Percentiles rank a stretch among this genome's conserved stretches.
Evolutionary conservation across 805 yeast genomes (phyloP).

Genomic region (Hanseniaspora jakobsenii): DNA sequence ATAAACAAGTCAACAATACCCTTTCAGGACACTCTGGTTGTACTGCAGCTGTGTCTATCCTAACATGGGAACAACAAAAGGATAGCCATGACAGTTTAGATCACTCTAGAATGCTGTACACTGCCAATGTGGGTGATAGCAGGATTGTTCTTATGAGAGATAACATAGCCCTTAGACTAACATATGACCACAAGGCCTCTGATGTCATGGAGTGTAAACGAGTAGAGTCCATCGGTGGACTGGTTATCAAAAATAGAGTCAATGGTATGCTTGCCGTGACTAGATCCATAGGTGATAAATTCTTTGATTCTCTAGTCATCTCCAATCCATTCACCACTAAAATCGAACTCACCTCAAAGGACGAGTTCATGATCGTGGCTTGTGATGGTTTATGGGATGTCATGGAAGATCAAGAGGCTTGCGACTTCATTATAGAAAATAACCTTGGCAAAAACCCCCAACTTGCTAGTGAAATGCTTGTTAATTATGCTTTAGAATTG

Average conservation of each 20-base stretch:
- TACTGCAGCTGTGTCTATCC: constrained; percentile 88
- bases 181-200: constrained; percentile 89
- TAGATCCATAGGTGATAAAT: constrained; percentile 84
- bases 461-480: constrained; percentile 51
- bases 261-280: constrained; percentile 94
- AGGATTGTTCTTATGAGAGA: constrained; percentile 65
- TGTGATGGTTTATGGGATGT: constrained; percentile 99
- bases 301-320: constrained; percentile 76
- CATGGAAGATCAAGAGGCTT: constrained; percentile 70
- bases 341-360: constrained; percentile 52
- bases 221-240: constrained; percentile 68
- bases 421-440: constrained; percentile 46
- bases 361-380: constrained; percentile 75
- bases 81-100: constrained; percentile 24
- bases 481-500: constrained; percentile 60
- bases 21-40: constrained; percentile 72
- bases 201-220: constrained; percentile 68
- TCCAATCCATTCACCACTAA: constrained; percentile 89
- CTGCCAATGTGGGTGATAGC: constrained; percentile 93
- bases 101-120: constrained; percentile 67
- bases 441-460: constrained; percentile 41
- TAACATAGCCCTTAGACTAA: constrained; percentile 64
- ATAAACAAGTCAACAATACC: constrained; percentile 47
- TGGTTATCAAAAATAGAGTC: constrained; percentile 79
- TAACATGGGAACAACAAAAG: constrained; percentile 61